Percentiles rank a stretch among this genome's conserved stretches.
These are phyloP conservation scores for Suhomyces wounanorum DNA, from an alignment of 1,139 yeast species.

Conservation along the genomic window DNA sequence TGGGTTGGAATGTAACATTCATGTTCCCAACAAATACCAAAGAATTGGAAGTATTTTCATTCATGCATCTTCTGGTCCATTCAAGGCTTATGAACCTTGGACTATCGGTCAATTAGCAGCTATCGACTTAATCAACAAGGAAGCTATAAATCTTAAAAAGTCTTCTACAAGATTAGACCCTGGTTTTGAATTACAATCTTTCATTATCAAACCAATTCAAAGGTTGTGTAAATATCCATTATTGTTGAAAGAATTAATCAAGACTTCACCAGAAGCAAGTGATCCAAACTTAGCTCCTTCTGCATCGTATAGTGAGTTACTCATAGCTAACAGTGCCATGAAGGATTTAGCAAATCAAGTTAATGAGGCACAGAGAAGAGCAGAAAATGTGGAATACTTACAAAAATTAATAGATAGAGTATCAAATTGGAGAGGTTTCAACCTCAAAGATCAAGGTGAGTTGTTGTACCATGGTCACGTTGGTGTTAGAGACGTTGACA, in stretches of 20 bases:
- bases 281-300: slow-evolving; percentile 41
- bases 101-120: slow-evolving; percentile 85
- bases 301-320: slow-evolving; percentile 67
- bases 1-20: slow-evolving; percentile 85
- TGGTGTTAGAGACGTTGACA: slow-evolving; percentile 72
- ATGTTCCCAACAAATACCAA: slow-evolving; percentile 73
- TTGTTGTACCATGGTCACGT: slow-evolving; percentile 76
- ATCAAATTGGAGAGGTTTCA: slow-evolving; percentile 93
- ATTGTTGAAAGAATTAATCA: slow-evolving; percentile 71
- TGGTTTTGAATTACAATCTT: slow-evolving; percentile 85
- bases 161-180: slow-evolving; percentile 73
- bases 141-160: slow-evolving; percentile 56
- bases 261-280: slow-evolving; percentile 45
- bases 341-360: slow-evolving; percentile 75
- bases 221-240: slow-evolving; percentile 92
- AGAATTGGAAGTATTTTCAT: slow-evolving; percentile 86
- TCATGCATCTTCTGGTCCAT: slow-evolving; percentile 75
- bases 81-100: slow-evolving; percentile 90
- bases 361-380: slow-evolving; percentile 90
- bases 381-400: slow-evolving; percentile 78
- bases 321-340: slow-evolving; percentile 66
- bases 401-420: slow-evolving; percentile 73
- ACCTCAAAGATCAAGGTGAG: slow-evolving; percentile 80
- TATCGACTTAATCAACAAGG: slow-evolving; percentile 72
- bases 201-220: slow-evolving; percentile 91